phyloP scores from a whole-genome alignment of 441 rosid species.

The Gossypium gossypioides region DNA sequence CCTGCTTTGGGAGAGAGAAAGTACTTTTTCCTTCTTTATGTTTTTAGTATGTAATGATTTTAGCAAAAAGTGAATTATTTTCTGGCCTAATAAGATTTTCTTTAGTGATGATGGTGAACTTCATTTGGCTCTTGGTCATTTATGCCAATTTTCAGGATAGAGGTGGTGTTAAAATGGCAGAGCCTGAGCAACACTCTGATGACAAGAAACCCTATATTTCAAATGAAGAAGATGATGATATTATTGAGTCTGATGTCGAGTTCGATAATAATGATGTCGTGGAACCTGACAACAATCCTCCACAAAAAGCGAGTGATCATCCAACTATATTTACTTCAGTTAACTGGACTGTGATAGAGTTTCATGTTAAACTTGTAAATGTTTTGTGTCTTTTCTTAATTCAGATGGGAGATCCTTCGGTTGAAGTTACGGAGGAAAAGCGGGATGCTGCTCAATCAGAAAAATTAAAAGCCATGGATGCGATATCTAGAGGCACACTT shows the following conservation, averaged over 20 bases:
- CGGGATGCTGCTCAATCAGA: conserved; percentile 44
- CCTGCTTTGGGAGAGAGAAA: background rate
- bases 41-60: background rate
- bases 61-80: background rate
- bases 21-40: too few species aligned
- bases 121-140: background rate
- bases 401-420: conserved; percentile 51
- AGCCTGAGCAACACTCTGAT: conserved; percentile 21
- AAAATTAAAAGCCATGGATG: conserved; percentile 38
- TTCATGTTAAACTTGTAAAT: background rate
- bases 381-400: conserved; percentile 9
- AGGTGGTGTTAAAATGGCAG: conserved; percentile 30
- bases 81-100: background rate
- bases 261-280: conserved; percentile 35
- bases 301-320: conserved; percentile 29
- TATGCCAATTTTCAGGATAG: conserved; percentile 25
- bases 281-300: conserved; percentile 49
- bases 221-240: conserved; percentile 26
- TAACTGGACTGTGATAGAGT: background rate
- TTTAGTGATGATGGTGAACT: background rate
- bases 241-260: conserved; percentile 43
- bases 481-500: conserved; percentile 35
- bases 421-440: conserved; percentile 44
- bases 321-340: background rate
- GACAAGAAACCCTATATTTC: conserved; percentile 21